Evolutionary conservation across 495 filamentous ascomycete species (phyloP).

Genomic region (Letharia lupina): DNA sequence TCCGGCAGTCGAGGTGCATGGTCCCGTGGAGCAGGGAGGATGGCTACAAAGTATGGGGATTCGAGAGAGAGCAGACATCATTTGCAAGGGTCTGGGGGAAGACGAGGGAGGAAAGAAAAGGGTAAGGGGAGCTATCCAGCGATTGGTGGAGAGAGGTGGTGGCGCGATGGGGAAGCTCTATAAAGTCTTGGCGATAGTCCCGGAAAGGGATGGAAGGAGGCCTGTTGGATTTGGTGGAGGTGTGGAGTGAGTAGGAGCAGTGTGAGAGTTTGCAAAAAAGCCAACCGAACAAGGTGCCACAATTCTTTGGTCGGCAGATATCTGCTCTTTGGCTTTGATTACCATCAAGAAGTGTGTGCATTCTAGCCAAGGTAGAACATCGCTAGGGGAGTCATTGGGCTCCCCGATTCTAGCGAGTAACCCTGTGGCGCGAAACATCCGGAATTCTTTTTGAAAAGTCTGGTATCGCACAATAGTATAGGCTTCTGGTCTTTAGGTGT

Average conservation of each 20-base stretch:
- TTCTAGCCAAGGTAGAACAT: background rate
- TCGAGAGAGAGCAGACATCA: constrained; percentile 60
- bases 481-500: background rate
- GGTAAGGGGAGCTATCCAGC: constrained; percentile 65
- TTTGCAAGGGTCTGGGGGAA: constrained; percentile 42
- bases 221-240: constrained; percentile 91
- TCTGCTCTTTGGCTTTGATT: background rate
- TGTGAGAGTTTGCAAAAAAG: background rate
- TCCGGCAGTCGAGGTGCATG: constrained; percentile 80
- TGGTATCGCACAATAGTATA: background rate
- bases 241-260: constrained; percentile 31
- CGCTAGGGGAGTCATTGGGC: background rate
- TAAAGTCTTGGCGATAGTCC: constrained; percentile 85
- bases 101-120: constrained; percentile 45
- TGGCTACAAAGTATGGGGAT: constrained; percentile 79
- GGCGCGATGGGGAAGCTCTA: constrained; percentile 90
- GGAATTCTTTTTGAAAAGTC: no score
- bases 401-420: background rate
- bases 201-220: constrained; percentile 61
- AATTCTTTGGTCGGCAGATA: background rate
- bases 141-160: constrained; percentile 68
- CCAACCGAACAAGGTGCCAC: background rate
- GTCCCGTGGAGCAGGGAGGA: constrained; percentile 76
- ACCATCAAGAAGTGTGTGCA: background rate
- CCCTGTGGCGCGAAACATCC: background rate